Base-by-base conservation (phyloP, 352 stramenopile genomes). In the Pythium aquatile region DNA sequence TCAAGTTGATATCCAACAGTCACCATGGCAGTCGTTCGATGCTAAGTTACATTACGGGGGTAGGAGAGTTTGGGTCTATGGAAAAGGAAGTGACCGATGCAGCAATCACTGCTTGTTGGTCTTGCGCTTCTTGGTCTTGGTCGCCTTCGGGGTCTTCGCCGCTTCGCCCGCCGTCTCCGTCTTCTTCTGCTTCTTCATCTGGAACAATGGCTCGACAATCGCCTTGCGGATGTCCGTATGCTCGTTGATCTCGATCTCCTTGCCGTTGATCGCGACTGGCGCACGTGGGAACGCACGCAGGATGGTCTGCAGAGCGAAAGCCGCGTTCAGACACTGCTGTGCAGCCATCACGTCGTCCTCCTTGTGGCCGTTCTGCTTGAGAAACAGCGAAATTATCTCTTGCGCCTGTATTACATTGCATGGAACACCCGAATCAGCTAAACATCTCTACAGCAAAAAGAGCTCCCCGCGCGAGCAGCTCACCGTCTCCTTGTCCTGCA, bases 281-380 rank as follows among this genome's bases (percentile, higher is more conserved):
- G 76, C 73, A 1, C 58, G 73, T 13, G 82, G 82, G 61, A 93
- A 91, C 42, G 82, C 85, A 47, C 78, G 72, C 20, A 94, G 55
- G n/a, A 92, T 52, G 17, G 83, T 90, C 61, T 94, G 85, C 24
- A 94, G 68, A 0, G 85, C 80, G 56, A 94, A 94, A 17, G 83
- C 85, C 48, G 81, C 78, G 65, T 84, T 90, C 55, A 91, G 88
- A 61, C 81, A 90, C 73, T 92, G 81, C 68, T 93, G 74, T 8
- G 81, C 85, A 16, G 66, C 44, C 44, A 70, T 65, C 13, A 65
- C 37, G 7, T 86, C 69, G 33, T 77, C 68, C 9, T 62, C 3
- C 39, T 72, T 72, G 62, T 90, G 77, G 8, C 79, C 81, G 33
- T 93, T 93, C 14, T 46, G 58, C 37, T 83, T 51, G 32, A 91